phyloP scores from a whole-genome alignment of 768 basidiomycete genomes.

The Sporobolomyces roseus region DNA sequence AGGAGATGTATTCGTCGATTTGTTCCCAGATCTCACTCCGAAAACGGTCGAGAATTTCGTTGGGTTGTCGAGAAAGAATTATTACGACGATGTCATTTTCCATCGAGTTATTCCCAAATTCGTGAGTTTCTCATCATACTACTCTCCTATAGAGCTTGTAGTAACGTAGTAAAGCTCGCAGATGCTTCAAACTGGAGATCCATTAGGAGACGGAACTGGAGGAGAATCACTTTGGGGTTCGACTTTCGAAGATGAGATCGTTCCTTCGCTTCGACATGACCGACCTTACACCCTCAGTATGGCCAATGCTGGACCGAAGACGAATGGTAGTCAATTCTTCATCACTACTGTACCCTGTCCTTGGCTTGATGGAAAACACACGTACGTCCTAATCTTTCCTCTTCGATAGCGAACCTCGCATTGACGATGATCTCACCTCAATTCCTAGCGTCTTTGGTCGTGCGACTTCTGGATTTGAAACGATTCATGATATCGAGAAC shows the following conservation, averaged over 20 bases:
- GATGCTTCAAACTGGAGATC: slow-evolving; percentile 96
- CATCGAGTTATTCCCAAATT: slow-evolving; percentile 98
- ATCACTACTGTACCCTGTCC: slow-evolving; percentile 92
- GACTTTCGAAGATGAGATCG: slow-evolving; percentile 91
- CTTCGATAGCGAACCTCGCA: neutral
- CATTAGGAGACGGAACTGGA: slow-evolving; percentile 89
- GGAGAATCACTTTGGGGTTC: slow-evolving; percentile 84
- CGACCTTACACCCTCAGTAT: slow-evolving; percentile 84
- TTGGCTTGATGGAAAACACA: slow-evolving; percentile 57
- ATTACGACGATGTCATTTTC: slow-evolving; percentile 89
- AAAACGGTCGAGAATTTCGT: slow-evolving; percentile 98
- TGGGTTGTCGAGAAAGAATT: slow-evolving; percentile 79
- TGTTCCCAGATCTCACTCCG: slow-evolving; percentile 88
- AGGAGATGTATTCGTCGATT: slow-evolving; percentile 83
- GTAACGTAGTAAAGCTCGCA: no score
- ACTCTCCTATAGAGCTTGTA: no score
- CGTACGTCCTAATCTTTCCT: slow-evolving; percentile 44
- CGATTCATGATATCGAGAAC: slow-evolving; percentile 78
- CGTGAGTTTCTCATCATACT: slow-evolving; percentile 50
- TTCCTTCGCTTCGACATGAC: slow-evolving; percentile 82
- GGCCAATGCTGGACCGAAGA: slow-evolving; percentile 80
- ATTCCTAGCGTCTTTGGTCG: slow-evolving; percentile 84
- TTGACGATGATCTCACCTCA: neutral
- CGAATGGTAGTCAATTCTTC: slow-evolving; percentile 97
- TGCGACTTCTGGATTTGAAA: slow-evolving; percentile 78